Conservation (phyloP, 495 filamentous ascomycete genomes). For the Aspergillus incahuasiensis region DNA sequence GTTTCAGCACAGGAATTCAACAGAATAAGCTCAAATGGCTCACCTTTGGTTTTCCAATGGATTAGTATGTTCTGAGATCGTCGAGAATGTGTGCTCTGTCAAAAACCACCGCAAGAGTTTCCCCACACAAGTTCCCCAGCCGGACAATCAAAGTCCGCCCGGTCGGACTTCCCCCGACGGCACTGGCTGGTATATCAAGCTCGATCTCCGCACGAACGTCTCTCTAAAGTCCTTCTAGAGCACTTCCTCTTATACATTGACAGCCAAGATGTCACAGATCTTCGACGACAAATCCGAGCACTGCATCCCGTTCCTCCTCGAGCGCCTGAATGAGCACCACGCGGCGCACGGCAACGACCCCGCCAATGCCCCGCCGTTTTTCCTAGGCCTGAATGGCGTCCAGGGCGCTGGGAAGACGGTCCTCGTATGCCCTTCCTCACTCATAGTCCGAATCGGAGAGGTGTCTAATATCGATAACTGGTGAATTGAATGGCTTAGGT, state of each 20-base stretch:
- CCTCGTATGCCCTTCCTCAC: slow-evolving; percentile 47
- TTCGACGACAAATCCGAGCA: slow-evolving; percentile 83
- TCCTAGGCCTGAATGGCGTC: slow-evolving; percentile 60
- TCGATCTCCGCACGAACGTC: neutral
- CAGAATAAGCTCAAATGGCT: too few relatives aligned
- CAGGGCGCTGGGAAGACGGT: slow-evolving; percentile 93
- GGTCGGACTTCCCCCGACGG: neutral
- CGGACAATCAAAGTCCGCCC: neutral
- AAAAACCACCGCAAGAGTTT: neutral
- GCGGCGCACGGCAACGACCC: slow-evolving; percentile 27
- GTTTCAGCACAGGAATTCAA: too few relatives aligned
- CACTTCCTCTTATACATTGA: neutral
- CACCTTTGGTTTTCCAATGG: too few relatives aligned
- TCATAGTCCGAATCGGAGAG: too few relatives aligned
- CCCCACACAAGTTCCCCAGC: neutral
- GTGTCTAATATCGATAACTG: too few relatives aligned
- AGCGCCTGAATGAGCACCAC: slow-evolving; percentile 52
- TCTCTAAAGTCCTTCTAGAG: slow-evolving; percentile 2
- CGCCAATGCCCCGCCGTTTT: slow-evolving; percentile 49
- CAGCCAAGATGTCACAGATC: slow-evolving; percentile 45
- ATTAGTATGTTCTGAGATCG: too few relatives aligned
- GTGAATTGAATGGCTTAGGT: too few relatives aligned
- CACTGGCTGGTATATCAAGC: slow-evolving; percentile 1
- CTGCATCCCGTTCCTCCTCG: slow-evolving; percentile 81
- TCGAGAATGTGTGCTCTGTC: neutral